Evolutionary conservation across 2,329 filamentous ascomycete genomes (phyloP), one percentile per base, ranked within the genome.

Genomic region (Cladosporium halotolerans): DNA sequence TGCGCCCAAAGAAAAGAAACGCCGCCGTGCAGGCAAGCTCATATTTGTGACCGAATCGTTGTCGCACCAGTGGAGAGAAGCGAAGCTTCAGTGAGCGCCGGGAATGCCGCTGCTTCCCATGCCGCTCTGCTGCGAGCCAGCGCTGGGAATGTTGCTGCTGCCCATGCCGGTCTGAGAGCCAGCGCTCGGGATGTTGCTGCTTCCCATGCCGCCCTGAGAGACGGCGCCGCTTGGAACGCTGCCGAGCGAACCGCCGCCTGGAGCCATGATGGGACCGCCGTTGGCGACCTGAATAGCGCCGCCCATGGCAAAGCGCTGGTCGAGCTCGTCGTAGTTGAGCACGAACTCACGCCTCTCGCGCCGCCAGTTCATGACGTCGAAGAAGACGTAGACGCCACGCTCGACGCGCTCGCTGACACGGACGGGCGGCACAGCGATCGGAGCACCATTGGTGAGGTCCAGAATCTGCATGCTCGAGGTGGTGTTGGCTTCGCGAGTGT

Each of bases 381-480:
- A 79, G 69, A 80, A 79, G 52, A 79, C 68, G 65, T 79, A 80
- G 60, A 75, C 72, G 18, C 77, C 77, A 45, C 73, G 71, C 64
- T 80, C 77, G 52, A 72, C 69, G 45, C 73, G 72, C 41, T 73
- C 71, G 41, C 70, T 72, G 36, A 78, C 63, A 16, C 74, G 70
- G 9, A 73, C 68, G 5, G 76, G 74, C 23, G 64, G 63, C 7
- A 58, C 50, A 31, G 57, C 62, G 11, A 63, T 54, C 2, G 64
- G 63, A 2, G 60, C 56, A 51, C 57, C 57, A 13, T 58, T 59
- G 7, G 66, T 60, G 9, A 63, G 55, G 41, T 68, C 66, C 41
- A 63, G 45, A n/a, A 66, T 53, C 8, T 57, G 56, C 16, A 61
- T 52, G 31, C 66, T 64, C 28, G 68, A 68, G 19, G 31, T 45